Base-by-base conservation (phyloP, 2,329 filamentous ascomycete genomes). In the Talaromyces verruculosus region DNA sequence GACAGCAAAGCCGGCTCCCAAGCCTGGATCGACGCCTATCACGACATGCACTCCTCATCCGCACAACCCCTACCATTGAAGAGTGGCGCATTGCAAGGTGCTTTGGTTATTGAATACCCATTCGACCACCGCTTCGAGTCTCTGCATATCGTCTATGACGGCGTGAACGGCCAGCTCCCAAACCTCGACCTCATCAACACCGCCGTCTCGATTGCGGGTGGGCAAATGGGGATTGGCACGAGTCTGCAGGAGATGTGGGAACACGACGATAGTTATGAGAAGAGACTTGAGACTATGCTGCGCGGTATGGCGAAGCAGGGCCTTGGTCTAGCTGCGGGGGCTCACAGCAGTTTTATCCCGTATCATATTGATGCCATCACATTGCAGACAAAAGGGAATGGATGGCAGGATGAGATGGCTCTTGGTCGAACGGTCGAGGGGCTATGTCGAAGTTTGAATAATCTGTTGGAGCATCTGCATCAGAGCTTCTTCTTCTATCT, bases 401-500 rank as follows among this genome's bases (percentile, higher is more conserved):
- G 95, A 37, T 97, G 93, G 92, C 92, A 98, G 74, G 95, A 99
- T 76, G 95, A 98, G 79, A 98, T 98, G 92, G 91, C 91, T 10
- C 88, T 99, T 75, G 95, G 95, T 5, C 86, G 93, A 64, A 89
- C 93, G 0, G 85, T 98, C 4, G 95, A 99, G 80, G 93, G 93
- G 72, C 86, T 95, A 2, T 96, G 96, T 77, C 86, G 95, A 72
- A 97, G 92, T 76, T 82, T 99, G 78, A 99, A 99, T 81, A 99
- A 99, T 75, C 81, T 99, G 66, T 85, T 99, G 37, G 95, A 99
- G 80, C 93, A 99, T 76, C 84, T 99, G 68, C 95, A 99, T 76
- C 95, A 99, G 80, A 97, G 93, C 77, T 99, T 99, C 83, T 99
- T 99, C 85, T 98, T 99, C 81, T 99, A 99, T 77, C 83, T 99